phyloP scores from a whole-genome alignment of 2,329 filamentous ascomycete species.

The Fusarium palustre region DNA sequence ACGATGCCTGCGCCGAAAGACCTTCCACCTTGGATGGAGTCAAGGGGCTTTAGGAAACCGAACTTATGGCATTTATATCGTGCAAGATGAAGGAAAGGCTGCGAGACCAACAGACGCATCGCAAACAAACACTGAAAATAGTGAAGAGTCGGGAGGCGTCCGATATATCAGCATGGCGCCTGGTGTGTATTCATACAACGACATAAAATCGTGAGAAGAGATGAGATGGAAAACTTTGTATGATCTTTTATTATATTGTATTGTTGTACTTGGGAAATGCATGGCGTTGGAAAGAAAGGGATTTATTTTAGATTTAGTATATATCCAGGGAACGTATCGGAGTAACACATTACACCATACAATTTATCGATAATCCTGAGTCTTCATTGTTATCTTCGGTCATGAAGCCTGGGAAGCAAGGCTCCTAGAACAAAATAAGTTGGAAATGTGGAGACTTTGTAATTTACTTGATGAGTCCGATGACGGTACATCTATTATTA shows the following conservation, averaged over 20 bases:
- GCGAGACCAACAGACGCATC: constrained; percentile 17
- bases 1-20: constrained; percentile 44
- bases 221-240: neutral
- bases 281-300: constrained; percentile 35
- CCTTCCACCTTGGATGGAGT: constrained; percentile 45
- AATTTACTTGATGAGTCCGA: neutral
- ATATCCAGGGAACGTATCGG: neutral
- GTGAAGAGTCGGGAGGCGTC: constrained; percentile 21
- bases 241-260: constrained; percentile 3
- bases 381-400: neutral
- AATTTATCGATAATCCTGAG: neutral
- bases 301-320: constrained; percentile 7
- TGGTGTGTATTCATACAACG: constrained; percentile 45
- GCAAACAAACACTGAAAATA: constrained; percentile 21
- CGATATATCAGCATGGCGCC: constrained; percentile 46
- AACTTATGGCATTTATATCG: constrained; percentile 45
- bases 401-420: neutral
- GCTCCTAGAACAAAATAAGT: neutral
- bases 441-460: constrained; percentile 29
- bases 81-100: constrained; percentile 45
- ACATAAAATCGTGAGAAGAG: constrained; percentile 39
- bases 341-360: neutral
- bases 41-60: constrained; percentile 32
- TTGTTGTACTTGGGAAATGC: constrained; percentile 19
- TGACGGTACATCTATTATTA: constrained; percentile 6